A percentile compares a stretch with the other conserved stretches of the same genome.
These are phyloP conservation scores for Leccinum ochraceum DNA, from an alignment of 768 basidiomycete genomes.

Conservation along the genomic window DNA sequence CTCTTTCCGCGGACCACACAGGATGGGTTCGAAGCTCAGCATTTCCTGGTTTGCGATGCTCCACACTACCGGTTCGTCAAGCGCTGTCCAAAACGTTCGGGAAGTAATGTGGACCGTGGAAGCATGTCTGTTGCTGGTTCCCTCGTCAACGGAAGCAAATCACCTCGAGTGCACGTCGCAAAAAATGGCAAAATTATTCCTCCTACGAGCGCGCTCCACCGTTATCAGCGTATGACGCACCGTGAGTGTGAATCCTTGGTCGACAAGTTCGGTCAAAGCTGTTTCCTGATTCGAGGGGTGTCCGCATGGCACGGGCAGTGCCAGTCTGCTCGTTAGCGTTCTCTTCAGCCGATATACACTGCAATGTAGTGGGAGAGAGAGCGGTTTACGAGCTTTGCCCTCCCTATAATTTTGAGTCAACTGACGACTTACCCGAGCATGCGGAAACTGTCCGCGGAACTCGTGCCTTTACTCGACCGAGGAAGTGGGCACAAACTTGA, in stretches of 20 bases:
- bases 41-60: conserved; percentile 9
- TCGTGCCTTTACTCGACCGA: not conserved
- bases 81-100: conserved; percentile 1
- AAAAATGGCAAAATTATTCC: conserved; percentile 6
- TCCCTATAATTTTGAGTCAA: not conserved
- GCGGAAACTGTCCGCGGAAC: not conserved
- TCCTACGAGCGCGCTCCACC: conserved; percentile 4
- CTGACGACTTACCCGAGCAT: conserved; percentile 5
- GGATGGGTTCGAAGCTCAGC: conserved; percentile 6
- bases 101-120: conserved; percentile 5
- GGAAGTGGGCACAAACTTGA: not conserved
- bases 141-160: conserved; percentile 7
- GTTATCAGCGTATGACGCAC: conserved; percentile 5
- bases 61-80: conserved; percentile 11
- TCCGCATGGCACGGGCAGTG: not conserved
- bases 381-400: not conserved
- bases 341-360: not conserved
- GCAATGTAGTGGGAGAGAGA: not conserved
- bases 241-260: not conserved
- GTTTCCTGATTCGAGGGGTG: conserved; percentile 6
- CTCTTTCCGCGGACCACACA: conserved; percentile 4
- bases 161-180: not conserved
- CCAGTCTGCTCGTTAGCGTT: not conserved
- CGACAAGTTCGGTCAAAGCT: conserved; percentile 6
- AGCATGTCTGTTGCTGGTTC: conserved; percentile 3